These are phyloP conservation scores for Arthrobotrys sinensis DNA, from an alignment of 2,329 filamentous ascomycete species.

Conservation along the genomic window DNA sequence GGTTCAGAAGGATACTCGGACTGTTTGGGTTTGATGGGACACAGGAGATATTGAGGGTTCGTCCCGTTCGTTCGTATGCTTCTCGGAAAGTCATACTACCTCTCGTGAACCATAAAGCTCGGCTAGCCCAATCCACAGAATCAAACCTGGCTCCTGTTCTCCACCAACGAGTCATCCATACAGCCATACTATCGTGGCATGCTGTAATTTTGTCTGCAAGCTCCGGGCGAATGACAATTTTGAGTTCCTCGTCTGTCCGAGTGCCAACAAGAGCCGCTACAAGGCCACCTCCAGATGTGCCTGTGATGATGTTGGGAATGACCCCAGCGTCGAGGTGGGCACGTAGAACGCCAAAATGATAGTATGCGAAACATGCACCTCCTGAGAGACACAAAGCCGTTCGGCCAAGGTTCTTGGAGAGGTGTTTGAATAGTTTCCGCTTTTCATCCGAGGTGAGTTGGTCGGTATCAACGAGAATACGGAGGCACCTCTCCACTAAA, in stretches of 20 bases:
- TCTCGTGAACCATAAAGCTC: constrained; percentile 89
- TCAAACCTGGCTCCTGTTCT: constrained; percentile 94
- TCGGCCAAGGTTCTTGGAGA: constrained; percentile 90
- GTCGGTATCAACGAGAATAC: constrained; percentile 78
- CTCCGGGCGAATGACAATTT: constrained; percentile 85
- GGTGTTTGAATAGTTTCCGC: constrained; percentile 84
- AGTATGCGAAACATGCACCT: constrained; percentile 88
- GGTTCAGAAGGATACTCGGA: constrained; percentile 91
- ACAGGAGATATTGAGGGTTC: constrained; percentile 95
- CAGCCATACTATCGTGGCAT: constrained; percentile 79
- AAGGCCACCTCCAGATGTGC: constrained; percentile 92
- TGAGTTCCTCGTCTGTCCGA: constrained; percentile 90
- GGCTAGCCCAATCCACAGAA: constrained; percentile 88
- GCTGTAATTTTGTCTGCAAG: constrained; percentile 88
- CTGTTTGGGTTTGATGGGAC: constrained; percentile 86
- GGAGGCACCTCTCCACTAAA: constrained; percentile 76
- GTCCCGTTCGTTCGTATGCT: constrained; percentile 92
- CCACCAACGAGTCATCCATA: constrained; percentile 88
- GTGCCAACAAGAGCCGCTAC: constrained; percentile 90
- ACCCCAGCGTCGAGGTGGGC: constrained; percentile 88
- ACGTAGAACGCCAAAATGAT: constrained; percentile 93
- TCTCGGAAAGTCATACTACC: constrained; percentile 95
- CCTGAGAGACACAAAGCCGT: constrained; percentile 94
- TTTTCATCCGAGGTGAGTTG: constrained; percentile 82
- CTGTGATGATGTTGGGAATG: constrained; percentile 93